Conservation (phyloP, 495 filamentous ascomycete genomes). For the Massariosphaeria phaeospora region DNA sequence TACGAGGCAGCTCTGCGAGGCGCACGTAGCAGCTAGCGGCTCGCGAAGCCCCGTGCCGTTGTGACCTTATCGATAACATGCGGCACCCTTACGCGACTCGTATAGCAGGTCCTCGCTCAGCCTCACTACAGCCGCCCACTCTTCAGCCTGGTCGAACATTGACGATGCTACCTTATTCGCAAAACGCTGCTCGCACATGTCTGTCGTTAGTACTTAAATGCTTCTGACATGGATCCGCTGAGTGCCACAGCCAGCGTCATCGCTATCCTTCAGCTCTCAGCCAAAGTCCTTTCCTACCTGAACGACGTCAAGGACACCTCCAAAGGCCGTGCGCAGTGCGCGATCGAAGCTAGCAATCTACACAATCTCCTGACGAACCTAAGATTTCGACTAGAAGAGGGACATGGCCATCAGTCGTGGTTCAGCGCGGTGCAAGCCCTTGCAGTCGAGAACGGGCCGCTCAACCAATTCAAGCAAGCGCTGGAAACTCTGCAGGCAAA, state of each 20-base stretch:
- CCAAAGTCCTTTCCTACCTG: conserved; percentile 33
- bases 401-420: conserved; percentile 23
- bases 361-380: conserved; percentile 33
- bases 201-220: background rate
- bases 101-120: background rate
- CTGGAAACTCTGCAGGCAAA: conserved; percentile 32
- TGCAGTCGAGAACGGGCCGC: conserved; percentile 26
- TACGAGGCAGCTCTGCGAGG: too few relatives aligned
- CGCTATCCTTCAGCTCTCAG: conserved; percentile 31
- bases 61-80: background rate
- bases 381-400: conserved; percentile 30
- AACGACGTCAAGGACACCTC: conserved; percentile 37
- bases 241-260: conserved; percentile 37
- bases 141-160: background rate
- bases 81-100: background rate
- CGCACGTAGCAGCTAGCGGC: too few relatives aligned
- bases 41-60: too few relatives aligned
- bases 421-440: conserved; percentile 29
- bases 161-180: background rate
- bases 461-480: conserved; percentile 32
- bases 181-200: background rate
- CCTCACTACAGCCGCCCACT: background rate
- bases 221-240: conserved; percentile 30
- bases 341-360: conserved; percentile 29
- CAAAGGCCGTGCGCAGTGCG: conserved; percentile 30